These are phyloP conservation scores for Bonia amplexicaulis DNA, from an alignment of 176 grass and related monocot species.

Conservation along the genomic window DNA sequence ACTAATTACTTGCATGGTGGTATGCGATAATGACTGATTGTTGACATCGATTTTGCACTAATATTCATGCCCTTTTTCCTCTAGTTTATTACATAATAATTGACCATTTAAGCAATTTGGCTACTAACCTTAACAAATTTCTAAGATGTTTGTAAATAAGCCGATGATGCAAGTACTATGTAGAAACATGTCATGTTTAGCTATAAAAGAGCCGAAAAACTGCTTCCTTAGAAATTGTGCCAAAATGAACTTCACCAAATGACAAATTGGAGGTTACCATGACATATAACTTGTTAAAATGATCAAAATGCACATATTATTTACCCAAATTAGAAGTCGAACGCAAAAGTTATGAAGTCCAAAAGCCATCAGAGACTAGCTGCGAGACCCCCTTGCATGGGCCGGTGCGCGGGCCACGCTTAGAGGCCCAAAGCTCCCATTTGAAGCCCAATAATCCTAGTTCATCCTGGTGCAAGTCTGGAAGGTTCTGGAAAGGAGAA, in stretches of 20 bases:
- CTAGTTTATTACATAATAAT: neutral
- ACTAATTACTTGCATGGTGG: too few relatives aligned
- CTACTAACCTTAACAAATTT: neutral
- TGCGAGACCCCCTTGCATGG: too few relatives aligned
- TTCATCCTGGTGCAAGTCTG: too few relatives aligned
- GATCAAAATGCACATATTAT: neutral
- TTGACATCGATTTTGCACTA: neutral
- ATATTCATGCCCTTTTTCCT: neutral
- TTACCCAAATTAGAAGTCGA: neutral
- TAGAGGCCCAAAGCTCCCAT: too few relatives aligned
- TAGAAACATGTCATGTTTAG: neutral
- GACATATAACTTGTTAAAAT: accelerated
- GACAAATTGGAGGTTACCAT: neutral
- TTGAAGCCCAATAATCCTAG: too few relatives aligned
- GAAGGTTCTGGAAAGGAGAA: too few relatives aligned
- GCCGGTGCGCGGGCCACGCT: too few relatives aligned
- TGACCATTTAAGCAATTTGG: neutral
- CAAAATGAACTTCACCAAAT: neutral
- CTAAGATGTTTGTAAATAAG: neutral
- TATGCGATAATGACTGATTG: too few relatives aligned
- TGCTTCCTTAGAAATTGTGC: neutral
- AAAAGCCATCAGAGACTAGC: too few relatives aligned
- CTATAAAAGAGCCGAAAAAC: neutral
- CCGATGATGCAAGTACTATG: neutral
- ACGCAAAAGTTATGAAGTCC: neutral